phyloP scores from a whole-genome alignment of 78 protist species.

The Neovahlkampfia damariscottae region DNA sequence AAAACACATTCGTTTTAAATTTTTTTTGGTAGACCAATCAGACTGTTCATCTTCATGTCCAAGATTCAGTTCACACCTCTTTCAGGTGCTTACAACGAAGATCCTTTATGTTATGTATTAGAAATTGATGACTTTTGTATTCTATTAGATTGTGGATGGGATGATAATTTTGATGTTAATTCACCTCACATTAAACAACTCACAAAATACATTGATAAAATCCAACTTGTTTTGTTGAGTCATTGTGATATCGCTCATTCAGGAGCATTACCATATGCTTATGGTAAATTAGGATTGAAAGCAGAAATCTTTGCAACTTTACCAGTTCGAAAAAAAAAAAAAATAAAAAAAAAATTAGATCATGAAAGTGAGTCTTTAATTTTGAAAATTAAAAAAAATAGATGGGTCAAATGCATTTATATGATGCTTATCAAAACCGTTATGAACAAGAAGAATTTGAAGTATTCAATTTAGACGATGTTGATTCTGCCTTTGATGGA shows the following conservation, averaged over 20 bases:
- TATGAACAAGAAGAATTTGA: slow-evolving; percentile 25
- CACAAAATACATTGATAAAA: too few relatives aligned
- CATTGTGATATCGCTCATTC: slow-evolving; percentile 74
- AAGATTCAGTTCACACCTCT: slow-evolving; percentile 5
- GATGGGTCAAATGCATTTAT: slow-evolving; percentile 78
- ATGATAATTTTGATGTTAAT: slow-evolving; percentile 28
- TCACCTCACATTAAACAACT: background rate
- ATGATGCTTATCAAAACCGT: slow-evolving; percentile 46
- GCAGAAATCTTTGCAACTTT: background rate
- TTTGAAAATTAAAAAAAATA: too few relatives aligned
- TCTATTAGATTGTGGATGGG: slow-evolving; percentile 91
- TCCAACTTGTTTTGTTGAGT: slow-evolving; percentile 69
- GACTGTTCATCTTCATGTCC: too few relatives aligned
- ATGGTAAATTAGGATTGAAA: too few relatives aligned
- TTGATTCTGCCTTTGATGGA: slow-evolving; percentile 45
- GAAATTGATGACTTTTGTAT: slow-evolving; percentile 74
- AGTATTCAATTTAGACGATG: slow-evolving; percentile 47
- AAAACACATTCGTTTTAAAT: too few relatives aligned
- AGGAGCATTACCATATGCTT: slow-evolving; percentile 84
- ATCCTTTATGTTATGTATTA: slow-evolving; percentile 33
- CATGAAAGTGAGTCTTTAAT: too few relatives aligned
- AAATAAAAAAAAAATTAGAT: background rate
- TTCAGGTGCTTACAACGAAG: slow-evolving; percentile 8
- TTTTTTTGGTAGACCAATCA: too few relatives aligned
- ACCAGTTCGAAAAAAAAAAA: background rate